These are phyloP conservation scores for Fusarium algeriense DNA, from an alignment of 2,329 filamentous ascomycete species.

Conservation along the genomic window DNA sequence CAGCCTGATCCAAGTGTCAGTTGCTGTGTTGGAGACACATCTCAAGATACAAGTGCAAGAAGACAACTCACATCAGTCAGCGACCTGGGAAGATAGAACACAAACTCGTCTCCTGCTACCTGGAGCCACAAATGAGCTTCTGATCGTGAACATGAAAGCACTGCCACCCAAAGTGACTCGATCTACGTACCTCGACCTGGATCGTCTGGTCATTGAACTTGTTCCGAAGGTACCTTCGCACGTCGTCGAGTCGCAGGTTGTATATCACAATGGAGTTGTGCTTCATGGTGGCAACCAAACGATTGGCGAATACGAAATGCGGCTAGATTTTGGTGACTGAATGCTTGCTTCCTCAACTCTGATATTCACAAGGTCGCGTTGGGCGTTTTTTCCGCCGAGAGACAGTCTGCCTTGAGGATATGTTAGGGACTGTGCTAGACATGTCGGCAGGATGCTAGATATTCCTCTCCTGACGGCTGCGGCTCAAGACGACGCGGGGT, in stretches of 20 bases:
- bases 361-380: background rate
- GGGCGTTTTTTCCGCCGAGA: background rate
- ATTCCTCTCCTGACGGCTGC: constrained; percentile 9
- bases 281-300: background rate
- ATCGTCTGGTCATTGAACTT: constrained; percentile 15
- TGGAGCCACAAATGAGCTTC: background rate
- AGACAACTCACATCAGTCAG: background rate
- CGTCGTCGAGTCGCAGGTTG: background rate
- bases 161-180: no score
- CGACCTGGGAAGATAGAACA: constrained; percentile 2
- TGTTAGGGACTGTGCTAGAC: background rate
- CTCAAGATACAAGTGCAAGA: background rate
- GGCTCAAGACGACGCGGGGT: constrained; percentile 4
- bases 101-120: background rate
- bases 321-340: background rate
- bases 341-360: background rate
- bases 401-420: constrained; percentile 10
- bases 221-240: background rate
- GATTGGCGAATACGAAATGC: background rate
- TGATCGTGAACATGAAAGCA: background rate
- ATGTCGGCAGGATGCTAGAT: background rate
- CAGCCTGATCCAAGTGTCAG: background rate
- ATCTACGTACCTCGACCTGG: constrained; percentile 12
- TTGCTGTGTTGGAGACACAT: background rate
- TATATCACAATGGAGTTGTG: constrained; percentile 17